Percentiles rank a stretch among this genome's conserved stretches.
Evolutionary conservation across 257 asterid species (phyloP).

Genomic region (Petunia axillaris): DNA sequence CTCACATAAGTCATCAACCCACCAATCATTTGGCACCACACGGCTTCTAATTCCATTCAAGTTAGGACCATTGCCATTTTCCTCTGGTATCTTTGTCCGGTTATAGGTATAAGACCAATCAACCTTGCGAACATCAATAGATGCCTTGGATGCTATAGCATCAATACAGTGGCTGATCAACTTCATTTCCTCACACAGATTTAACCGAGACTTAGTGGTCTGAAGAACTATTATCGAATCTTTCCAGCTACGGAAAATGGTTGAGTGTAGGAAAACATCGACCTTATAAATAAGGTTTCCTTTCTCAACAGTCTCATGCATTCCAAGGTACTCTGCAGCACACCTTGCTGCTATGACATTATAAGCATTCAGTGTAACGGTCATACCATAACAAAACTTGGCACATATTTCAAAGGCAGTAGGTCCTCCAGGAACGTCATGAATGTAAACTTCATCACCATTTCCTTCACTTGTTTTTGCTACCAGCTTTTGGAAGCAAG

Average conservation of each 20-base stretch:
- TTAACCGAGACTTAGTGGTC: slow-evolving; percentile 56
- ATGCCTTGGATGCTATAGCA: slow-evolving; percentile 76
- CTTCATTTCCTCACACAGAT: slow-evolving; percentile 75
- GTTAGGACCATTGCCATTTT: slow-evolving; percentile 60
- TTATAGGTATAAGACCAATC: slow-evolving; percentile 90
- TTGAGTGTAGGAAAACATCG: slow-evolving; percentile 75
- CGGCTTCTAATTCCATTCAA: slow-evolving; percentile 65
- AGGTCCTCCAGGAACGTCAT: slow-evolving; percentile 85
- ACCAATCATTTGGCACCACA: slow-evolving; percentile 83
- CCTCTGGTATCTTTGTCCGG: slow-evolving; percentile 71
- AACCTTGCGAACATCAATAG: slow-evolving; percentile 73
- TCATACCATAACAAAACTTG: slow-evolving; percentile 91
- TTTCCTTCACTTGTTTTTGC: slow-evolving; percentile 59
- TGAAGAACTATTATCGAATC: slow-evolving; percentile 89
- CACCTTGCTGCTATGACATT: slow-evolving; percentile 76
- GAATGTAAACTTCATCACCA: slow-evolving; percentile 57
- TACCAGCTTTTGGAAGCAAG: slow-evolving; percentile 67
- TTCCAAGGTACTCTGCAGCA: slow-evolving; percentile 91
- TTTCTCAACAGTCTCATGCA: slow-evolving; percentile 80
- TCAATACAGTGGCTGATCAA: slow-evolving; percentile 69
- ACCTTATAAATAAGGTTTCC: slow-evolving; percentile 86
- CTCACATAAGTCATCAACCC: slow-evolving; percentile 90
- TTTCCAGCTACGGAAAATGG: slow-evolving; percentile 89
- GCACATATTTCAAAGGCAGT: slow-evolving; percentile 79
- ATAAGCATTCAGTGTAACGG: slow-evolving; percentile 78